Base-by-base conservation (phyloP, 768 basidiomycete genomes). In the Cyclocybe cylindracea region DNA sequence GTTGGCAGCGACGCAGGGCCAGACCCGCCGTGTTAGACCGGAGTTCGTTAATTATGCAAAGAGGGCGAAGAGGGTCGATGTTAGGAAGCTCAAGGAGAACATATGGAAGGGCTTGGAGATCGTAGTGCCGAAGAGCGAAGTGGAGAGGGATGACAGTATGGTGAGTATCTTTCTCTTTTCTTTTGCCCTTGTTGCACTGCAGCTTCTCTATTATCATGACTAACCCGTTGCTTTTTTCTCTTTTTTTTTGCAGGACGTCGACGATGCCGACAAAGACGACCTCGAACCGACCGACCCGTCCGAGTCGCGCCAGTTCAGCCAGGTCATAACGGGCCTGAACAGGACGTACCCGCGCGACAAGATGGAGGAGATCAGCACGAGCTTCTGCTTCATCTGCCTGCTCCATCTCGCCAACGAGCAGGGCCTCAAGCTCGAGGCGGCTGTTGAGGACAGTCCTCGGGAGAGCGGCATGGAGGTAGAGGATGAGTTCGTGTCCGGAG, bases 321-420 rank as follows among this genome's bases (percentile, higher is more conserved):
- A 84, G 49, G 94, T 98, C 56, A 91, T 98, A 58, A 79, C 85
- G 2, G 85, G 85, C 13, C 78, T 99, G 33, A 85, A 90, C 58
- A 78, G 73, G 46, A 83, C 88, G 5, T 98, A 98, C 68, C 94
- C 96, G 0, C 73, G 74, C 52, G 95, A 98, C 39, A 98, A 96
- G 75, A 90, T 98, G 88, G 89, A 89, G 37, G 97, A 99, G 57
- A 97, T 98, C 65, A 97, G 94, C 67, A 98, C 97, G 11, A 96
- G 93, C 57, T 98, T 96, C 84, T 98, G 96, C 68, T 99, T 98
- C 76, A 99, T 98, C 67, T 98, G 97, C 64, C 75, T 98, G 19
- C 74, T 99, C 13, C 97, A 98, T 73, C 72, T 98, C 39, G 96
- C 96, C 13, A 98, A 99, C 66, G 97, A 98, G 71, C 90, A 93